Evolutionary conservation across 805 yeast genomes (phyloP).

Genomic region (Metschnikowia gelsemii): DNA sequence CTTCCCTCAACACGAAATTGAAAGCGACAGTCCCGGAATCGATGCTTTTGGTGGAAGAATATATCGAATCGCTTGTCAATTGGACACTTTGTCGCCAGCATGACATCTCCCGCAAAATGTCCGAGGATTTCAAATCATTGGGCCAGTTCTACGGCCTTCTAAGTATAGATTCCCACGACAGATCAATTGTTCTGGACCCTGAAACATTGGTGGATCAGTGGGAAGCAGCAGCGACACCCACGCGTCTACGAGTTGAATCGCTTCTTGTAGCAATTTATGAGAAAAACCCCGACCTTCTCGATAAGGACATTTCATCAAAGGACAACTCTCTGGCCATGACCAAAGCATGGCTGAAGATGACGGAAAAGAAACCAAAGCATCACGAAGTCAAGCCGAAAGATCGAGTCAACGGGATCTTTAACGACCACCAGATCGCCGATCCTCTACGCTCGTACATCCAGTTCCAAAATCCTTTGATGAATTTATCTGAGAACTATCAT

Average conservation of each 20-base stretch:
- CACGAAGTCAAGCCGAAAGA: slow-evolving; percentile 32
- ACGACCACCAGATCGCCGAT: slow-evolving; percentile 31
- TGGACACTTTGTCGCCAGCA: slow-evolving; percentile 39
- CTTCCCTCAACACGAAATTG: slow-evolving; percentile 35
- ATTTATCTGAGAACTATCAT: slow-evolving; percentile 30
- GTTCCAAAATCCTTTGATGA: slow-evolving; percentile 27
- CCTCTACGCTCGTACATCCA: slow-evolving; percentile 31
- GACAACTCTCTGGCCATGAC: slow-evolving; percentile 26
- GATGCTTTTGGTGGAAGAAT: slow-evolving; percentile 47
- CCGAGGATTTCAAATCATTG: slow-evolving; percentile 28
- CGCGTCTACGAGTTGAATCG: slow-evolving; percentile 39
- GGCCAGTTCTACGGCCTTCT: slow-evolving; percentile 32
- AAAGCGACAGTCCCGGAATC: slow-evolving; percentile 47
- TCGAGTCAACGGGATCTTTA: slow-evolving; percentile 31
- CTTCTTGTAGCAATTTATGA: slow-evolving; percentile 29
- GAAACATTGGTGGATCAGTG: slow-evolving; percentile 36
- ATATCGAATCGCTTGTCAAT: slow-evolving; percentile 42
- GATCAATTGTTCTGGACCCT: background rate
- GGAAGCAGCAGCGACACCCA: slow-evolving; percentile 37
- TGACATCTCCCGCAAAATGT: slow-evolving; percentile 33
- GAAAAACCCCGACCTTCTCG: slow-evolving; percentile 38
- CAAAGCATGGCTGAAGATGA: slow-evolving; percentile 31
- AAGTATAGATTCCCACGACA: slow-evolving; percentile 29
- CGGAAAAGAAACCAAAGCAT: slow-evolving; percentile 22
- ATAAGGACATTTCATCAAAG: slow-evolving; percentile 34